Conservation (phyloP, 148 eudicot species). For the Tetragonia tetragonoides region DNA sequence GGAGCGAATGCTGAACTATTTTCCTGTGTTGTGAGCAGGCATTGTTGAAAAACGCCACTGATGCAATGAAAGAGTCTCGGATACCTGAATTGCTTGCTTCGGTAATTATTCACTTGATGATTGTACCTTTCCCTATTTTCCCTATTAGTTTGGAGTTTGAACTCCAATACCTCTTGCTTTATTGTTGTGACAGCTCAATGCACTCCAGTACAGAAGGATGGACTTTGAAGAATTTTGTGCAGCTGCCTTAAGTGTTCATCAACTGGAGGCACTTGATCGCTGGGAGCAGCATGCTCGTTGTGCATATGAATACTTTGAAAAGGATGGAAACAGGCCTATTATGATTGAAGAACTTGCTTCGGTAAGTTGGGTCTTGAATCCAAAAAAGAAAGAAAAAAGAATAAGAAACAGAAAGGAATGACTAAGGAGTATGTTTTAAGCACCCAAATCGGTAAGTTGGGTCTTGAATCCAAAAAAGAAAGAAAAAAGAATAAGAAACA, state of each 20-base stretch:
- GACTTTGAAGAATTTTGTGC: constrained; percentile 61
- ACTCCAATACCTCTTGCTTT: not conserved
- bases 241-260: constrained; percentile 58
- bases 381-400: not conserved
- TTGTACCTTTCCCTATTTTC: not conserved
- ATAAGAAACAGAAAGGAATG: not conserved
- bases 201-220: constrained; percentile 54
- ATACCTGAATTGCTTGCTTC: constrained; percentile 41
- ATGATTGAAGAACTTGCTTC: constrained; percentile 64
- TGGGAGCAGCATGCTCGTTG: constrained; percentile 62
- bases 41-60: constrained; percentile 42
- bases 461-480: not conserved
- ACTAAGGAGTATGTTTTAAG: no score
- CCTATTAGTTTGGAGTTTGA: not conserved
- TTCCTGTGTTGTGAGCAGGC: constrained; percentile 40
- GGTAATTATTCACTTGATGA: constrained; percentile 24
- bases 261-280: constrained; percentile 47
- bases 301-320: constrained; percentile 59
- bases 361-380: constrained; percentile 28
- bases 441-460: constrained; percentile 29
- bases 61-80: constrained; percentile 55
- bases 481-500: not conserved
- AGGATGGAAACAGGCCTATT: constrained; percentile 57
- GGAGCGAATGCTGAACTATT: not conserved
- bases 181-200: constrained; percentile 41